These are phyloP conservation scores for Hemisphaericaspora nanyangensis DNA, from an alignment of 805 yeast species.

Conservation along the genomic window DNA sequence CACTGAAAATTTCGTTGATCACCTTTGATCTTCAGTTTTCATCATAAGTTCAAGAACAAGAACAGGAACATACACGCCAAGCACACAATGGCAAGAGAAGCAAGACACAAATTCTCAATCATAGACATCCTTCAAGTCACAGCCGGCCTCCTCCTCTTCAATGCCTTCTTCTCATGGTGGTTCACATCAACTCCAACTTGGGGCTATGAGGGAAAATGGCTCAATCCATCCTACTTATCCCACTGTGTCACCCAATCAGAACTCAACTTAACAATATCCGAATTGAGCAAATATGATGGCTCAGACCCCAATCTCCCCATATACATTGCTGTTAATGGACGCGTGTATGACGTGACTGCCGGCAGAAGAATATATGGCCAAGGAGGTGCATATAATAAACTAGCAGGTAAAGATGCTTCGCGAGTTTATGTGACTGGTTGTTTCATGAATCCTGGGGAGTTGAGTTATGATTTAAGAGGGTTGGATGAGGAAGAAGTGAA, in stretches of 20 bases:
- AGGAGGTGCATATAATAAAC: slow-evolving; percentile 43
- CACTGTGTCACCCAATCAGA: slow-evolving; percentile 15
- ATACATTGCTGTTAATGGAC: slow-evolving; percentile 56
- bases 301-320: slow-evolving; percentile 45
- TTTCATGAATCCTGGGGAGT: slow-evolving; percentile 48
- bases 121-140: slow-evolving; percentile 42
- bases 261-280: slow-evolving; percentile 37
- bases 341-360: slow-evolving; percentile 60
- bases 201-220: slow-evolving; percentile 55
- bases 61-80: too few species aligned
- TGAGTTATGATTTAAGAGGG: slow-evolving; percentile 65
- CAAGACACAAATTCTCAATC: slow-evolving; percentile 17
- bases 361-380: slow-evolving; percentile 54
- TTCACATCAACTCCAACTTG: slow-evolving; percentile 56
- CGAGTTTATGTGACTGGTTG: slow-evolving; percentile 73
- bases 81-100: too few species aligned
- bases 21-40: too few species aligned
- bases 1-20: too few species aligned
- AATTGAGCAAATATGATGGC: slow-evolving; percentile 53
- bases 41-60: too few species aligned
- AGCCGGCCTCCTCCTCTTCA: slow-evolving; percentile 45
- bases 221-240: slow-evolving; percentile 40
- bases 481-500: slow-evolving; percentile 41
- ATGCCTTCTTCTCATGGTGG: slow-evolving; percentile 50
- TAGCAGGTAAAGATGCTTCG: slow-evolving; percentile 66